These are phyloP conservation scores for Nyctanthes arbortristis DNA, from an alignment of 257 asterid genomes.

Conservation along the genomic window DNA sequence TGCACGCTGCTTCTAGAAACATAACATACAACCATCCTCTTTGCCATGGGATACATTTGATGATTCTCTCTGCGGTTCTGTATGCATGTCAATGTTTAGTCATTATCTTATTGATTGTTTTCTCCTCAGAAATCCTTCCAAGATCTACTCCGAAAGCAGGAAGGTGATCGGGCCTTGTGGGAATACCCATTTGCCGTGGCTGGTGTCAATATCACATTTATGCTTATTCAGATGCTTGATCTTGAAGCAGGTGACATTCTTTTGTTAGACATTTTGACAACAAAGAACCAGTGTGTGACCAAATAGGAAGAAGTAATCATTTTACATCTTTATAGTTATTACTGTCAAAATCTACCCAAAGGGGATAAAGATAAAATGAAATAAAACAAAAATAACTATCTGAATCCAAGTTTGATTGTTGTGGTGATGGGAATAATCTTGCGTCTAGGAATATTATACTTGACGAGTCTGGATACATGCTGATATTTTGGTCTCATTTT, in stretches of 20 bases:
- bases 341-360: slow-evolving; percentile 10
- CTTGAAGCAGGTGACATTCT: slow-evolving; percentile 78
- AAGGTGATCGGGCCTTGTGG: slow-evolving; percentile 96
- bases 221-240: slow-evolving; percentile 99
- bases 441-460: background rate
- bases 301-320: background rate
- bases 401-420: slow-evolving; percentile 3
- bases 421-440: background rate
- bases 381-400: slow-evolving; percentile 2
- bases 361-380: background rate
- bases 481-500: background rate
- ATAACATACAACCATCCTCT: background rate
- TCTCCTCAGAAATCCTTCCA: slow-evolving; percentile 82
- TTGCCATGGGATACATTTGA: slow-evolving; percentile 8
- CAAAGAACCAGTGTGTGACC: background rate
- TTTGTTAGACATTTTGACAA: background rate
- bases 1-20: background rate
- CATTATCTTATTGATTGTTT: slow-evolving; percentile 24
- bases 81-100: slow-evolving; percentile 10
- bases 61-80: background rate
- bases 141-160: slow-evolving; percentile 93
- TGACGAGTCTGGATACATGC: background rate
- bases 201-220: slow-evolving; percentile 96
- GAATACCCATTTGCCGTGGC: slow-evolving; percentile 99
- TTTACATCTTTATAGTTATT: background rate